These are phyloP conservation scores for Ascochyta pisi DNA, from an alignment of 2,329 filamentous ascomycete species.

Conservation along the genomic window DNA sequence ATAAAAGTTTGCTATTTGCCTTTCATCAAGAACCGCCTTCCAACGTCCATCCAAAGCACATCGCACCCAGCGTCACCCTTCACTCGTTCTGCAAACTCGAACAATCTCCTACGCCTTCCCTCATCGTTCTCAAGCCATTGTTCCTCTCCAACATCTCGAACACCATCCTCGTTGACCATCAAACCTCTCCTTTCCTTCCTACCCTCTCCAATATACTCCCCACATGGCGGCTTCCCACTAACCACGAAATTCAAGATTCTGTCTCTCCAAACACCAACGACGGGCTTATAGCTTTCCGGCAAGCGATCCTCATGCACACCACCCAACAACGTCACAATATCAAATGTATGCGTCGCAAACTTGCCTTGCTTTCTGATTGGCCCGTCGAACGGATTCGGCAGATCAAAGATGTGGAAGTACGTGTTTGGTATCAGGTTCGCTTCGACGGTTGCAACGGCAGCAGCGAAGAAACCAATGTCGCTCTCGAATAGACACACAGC, in stretches of 20 bases:
- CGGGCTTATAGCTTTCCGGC: slow-evolving; percentile 15
- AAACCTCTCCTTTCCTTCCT: slow-evolving; percentile 5
- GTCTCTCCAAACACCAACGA: slow-evolving; percentile 18
- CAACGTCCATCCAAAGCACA: slow-evolving; percentile 25
- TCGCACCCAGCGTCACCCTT: slow-evolving; percentile 19
- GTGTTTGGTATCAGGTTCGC: slow-evolving; percentile 16
- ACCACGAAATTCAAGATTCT: slow-evolving; percentile 22
- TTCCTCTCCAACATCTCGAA: slow-evolving; percentile 16
- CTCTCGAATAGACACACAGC: slow-evolving; percentile 27
- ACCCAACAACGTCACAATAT: slow-evolving; percentile 24
- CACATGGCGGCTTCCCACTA: slow-evolving; percentile 16
- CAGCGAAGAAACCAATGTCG: slow-evolving; percentile 28
- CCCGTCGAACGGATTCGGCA: slow-evolving; percentile 23
- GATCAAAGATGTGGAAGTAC: slow-evolving; percentile 28
- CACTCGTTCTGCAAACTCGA: slow-evolving; percentile 18
- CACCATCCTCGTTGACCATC: slow-evolving; percentile 15
- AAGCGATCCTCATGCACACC: slow-evolving; percentile 21
- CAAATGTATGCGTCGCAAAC: slow-evolving; percentile 29
- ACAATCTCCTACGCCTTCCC: slow-evolving; percentile 15
- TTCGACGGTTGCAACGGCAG: slow-evolving; percentile 16
- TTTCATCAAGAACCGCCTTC: slow-evolving; percentile 26
- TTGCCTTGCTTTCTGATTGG: slow-evolving; percentile 17
- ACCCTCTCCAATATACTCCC: slow-evolving; percentile 3
- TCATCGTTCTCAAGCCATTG: slow-evolving; percentile 17
- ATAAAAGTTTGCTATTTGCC: slow-evolving; percentile 18